Evolutionary conservation across 1,284 basidiomycete genomes (phyloP).

Genomic region (Rhodotorula sp.): DNA sequence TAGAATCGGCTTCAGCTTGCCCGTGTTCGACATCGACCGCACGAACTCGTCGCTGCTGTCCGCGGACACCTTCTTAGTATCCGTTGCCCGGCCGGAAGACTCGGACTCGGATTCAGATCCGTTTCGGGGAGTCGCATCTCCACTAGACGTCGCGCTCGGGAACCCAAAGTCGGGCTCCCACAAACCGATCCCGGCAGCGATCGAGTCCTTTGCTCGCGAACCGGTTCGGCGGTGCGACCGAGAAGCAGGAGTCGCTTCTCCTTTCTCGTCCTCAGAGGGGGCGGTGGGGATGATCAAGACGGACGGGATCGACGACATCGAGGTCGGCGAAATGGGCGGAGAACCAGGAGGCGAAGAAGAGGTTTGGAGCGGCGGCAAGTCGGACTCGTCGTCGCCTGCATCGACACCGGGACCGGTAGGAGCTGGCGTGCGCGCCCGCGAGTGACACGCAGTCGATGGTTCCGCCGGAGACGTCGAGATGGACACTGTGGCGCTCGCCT

Average conservation of each 20-base stretch:
- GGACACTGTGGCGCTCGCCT: slow-evolving; percentile 39
- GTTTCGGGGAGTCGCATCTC: not conserved
- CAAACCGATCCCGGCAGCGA: slow-evolving; percentile 37
- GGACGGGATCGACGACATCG: not conserved
- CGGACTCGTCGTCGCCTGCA: not conserved
- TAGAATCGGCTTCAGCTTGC: slow-evolving; percentile 11
- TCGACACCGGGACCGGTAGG: not conserved
- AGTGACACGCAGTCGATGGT: not conserved
- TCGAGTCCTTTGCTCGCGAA: slow-evolving; percentile 28
- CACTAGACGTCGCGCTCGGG: not conserved
- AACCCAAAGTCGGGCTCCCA: slow-evolving; percentile 24
- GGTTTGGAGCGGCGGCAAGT: not conserved
- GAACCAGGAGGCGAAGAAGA: not conserved
- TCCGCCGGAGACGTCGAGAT: slow-evolving; percentile 19
- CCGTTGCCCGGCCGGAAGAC: no score
- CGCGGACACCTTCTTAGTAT: no score
- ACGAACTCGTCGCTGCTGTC: no score
- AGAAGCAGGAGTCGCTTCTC: not conserved
- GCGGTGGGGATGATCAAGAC: slow-evolving; percentile 15
- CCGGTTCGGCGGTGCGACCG: not conserved
- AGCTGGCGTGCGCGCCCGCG: not conserved
- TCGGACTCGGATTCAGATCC: not conserved
- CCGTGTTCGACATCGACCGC: no score
- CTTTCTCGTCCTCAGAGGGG: not conserved
- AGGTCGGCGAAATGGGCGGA: not conserved